Conservation (phyloP, 129 eudicot species). For the Flaveria robusta region DNA sequence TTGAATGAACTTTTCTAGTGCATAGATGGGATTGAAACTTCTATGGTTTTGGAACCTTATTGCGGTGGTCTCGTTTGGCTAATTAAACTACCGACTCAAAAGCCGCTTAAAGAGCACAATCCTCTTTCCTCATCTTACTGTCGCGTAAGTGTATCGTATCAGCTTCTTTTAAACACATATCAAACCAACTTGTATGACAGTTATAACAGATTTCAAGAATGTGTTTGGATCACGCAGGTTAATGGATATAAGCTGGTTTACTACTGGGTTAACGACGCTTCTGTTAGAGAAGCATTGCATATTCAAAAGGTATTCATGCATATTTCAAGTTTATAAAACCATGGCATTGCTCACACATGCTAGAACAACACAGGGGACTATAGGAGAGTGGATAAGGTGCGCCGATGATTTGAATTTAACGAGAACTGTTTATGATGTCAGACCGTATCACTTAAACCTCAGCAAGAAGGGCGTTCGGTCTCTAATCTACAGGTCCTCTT, state of each 20-base stretch:
- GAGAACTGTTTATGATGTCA: constrained; percentile 19
- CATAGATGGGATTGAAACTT: constrained; percentile 17
- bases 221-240: constrained; percentile 23
- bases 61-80: constrained; percentile 24
- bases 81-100: constrained; percentile 11
- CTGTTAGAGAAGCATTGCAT: constrained; percentile 54
- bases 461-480: constrained; percentile 53
- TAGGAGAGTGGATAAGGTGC: constrained; percentile 49
- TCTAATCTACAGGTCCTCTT: constrained; percentile 52
- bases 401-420: constrained; percentile 4
- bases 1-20: constrained; percentile 30
- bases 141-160: constrained; percentile 35
- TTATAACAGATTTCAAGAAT: background rate
- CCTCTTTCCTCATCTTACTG: constrained; percentile 24
- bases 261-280: constrained; percentile 39
- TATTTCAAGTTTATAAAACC: background rate
- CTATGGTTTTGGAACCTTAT: constrained; percentile 34
- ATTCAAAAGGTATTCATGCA: constrained; percentile 44
- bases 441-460: constrained; percentile 46
- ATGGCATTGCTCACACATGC: background rate
- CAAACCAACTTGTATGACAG: background rate
- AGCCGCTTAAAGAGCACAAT: background rate
- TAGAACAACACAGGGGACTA: constrained; percentile 36
- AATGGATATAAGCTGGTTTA: constrained; percentile 24
- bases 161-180: background rate